Base-by-base conservation (phyloP, 257 asterid species). In the Dorcoceras hygrometricum region DNA sequence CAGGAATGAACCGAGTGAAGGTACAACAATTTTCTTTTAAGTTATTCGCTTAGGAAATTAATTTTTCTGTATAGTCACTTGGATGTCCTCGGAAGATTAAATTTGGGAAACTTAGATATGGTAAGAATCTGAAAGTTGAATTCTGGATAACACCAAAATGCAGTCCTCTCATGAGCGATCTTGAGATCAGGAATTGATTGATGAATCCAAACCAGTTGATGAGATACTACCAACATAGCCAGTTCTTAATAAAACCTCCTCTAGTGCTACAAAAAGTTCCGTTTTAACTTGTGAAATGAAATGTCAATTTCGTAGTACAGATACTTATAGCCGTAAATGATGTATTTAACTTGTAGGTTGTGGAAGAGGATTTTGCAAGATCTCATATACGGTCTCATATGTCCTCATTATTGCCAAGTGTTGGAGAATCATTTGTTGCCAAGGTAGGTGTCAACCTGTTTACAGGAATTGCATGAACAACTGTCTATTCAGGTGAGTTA, bases 361-460 rank as follows among this genome's bases (percentile, higher is more conserved):
- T 94, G 76, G 84, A 87, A 78, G 96, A 87, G 87, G 99, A 94
- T 81, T 90, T 94, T 77, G 86, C 91, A 55, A 81, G 78, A 79
- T 88, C 88, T 69, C 86, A 90, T 72, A 58, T 94, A 71, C 80
- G 77, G 55, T 83, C 96, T 74, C 96, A 88, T 68, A 83, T 88
- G 88, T 80, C 91, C 70, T 67, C 88, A 16, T 29, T 85, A 68
- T 65, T 79, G 73, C 76, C 57, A 9, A 70, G 72, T 61, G 74
- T 70, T 58, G 76, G 76, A 60, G 67, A 62, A 70, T 46, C 75
- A 24, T 75, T 67, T 63, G 63, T n/a, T 55, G 96, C 96, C 72
- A 88, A 88, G 95, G 97, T 89, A 63, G 75, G 64, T 3, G 48
- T 22, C 25, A 65, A 50, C 73, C 36, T 22, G 43, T 66, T 36